Evolutionary conservation across 2,329 filamentous ascomycete genomes (phyloP).

Genomic region (Claviceps sp.): DNA sequence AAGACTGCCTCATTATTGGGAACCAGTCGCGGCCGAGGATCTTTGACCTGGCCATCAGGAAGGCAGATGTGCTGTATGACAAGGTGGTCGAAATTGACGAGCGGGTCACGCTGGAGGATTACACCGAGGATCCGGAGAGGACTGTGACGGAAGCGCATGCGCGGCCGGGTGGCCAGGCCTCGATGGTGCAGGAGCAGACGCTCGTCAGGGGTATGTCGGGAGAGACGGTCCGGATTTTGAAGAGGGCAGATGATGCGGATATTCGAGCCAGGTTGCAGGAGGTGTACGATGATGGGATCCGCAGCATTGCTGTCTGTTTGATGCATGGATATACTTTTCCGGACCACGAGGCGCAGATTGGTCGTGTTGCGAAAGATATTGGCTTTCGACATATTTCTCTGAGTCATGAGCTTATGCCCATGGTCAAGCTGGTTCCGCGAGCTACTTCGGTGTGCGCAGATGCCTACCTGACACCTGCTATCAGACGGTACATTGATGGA

Average conservation of each 20-base stretch:
- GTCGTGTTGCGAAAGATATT: constrained; percentile 22
- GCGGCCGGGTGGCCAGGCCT: constrained; percentile 28
- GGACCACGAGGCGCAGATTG: constrained; percentile 35
- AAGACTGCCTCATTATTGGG: constrained; percentile 57
- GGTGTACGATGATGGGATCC: constrained; percentile 47
- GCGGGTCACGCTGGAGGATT: constrained; percentile 60
- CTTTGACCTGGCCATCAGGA: constrained; percentile 57
- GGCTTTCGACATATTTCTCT: constrained; percentile 29
- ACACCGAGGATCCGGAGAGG: constrained; percentile 51
- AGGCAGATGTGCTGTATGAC: constrained; percentile 56
- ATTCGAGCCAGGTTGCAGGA: constrained; percentile 43
- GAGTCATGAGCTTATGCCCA: constrained; percentile 25
- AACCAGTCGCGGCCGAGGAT: constrained; percentile 62
- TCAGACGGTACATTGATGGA: constrained; percentile 20
- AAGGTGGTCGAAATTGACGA: constrained; percentile 62
- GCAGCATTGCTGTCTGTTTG: constrained; percentile 42
- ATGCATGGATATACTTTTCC: constrained; percentile 58
- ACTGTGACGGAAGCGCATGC: constrained; percentile 31
- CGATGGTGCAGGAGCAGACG: constrained; percentile 34
- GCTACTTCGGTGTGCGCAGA: constrained; percentile 29
- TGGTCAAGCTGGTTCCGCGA: constrained; percentile 32
- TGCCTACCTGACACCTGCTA: constrained; percentile 29
- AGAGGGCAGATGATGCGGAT: constrained; percentile 39
- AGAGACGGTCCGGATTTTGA: constrained; percentile 54
- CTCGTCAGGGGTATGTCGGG: constrained; percentile 55